Conservation (phyloP, 2,329 filamentous ascomycete species). For the Fusarium graminum region DNA sequence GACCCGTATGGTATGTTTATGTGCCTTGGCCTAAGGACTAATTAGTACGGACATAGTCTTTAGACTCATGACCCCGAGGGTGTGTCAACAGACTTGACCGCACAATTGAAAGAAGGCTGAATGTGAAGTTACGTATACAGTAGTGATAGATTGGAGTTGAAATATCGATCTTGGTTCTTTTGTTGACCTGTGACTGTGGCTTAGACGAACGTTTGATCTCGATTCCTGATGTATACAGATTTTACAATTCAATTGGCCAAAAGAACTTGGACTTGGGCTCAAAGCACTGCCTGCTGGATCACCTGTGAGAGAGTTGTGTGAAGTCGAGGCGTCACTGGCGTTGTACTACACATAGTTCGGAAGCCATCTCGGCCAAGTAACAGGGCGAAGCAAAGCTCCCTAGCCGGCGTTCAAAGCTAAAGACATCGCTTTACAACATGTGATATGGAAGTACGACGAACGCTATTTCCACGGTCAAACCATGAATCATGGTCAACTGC, state of each 20-base stretch:
- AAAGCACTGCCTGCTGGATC: slow-evolving; percentile 19
- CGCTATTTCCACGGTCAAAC: background rate
- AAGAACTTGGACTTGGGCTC: background rate
- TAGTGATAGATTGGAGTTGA: background rate
- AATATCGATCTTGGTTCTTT: background rate
- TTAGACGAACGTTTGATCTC: slow-evolving; percentile 10
- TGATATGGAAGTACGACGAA: background rate
- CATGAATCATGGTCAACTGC: slow-evolving; percentile 7
- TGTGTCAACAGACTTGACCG: no score
- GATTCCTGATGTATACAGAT: background rate
- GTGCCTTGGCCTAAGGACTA: slow-evolving; percentile 13
- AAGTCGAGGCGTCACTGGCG: background rate
- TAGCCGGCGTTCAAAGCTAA: background rate
- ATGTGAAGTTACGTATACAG: background rate
- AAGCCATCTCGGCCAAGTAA: slow-evolving; percentile 4
- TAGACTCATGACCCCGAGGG: background rate
- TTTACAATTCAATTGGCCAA: background rate
- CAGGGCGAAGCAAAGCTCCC: slow-evolving; percentile 3
- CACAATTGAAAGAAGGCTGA: background rate
- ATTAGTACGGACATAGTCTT: background rate
- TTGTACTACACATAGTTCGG: background rate
- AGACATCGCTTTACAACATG: background rate
- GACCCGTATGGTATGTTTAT: background rate
- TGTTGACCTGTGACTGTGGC: slow-evolving; percentile 13
- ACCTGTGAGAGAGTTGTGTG: background rate